A percentile compares a stretch with the other conserved stretches of the same genome.
These are phyloP conservation scores for Dalbergia cultrata DNA, from an alignment of 306 rosid genomes.

Conservation along the genomic window DNA sequence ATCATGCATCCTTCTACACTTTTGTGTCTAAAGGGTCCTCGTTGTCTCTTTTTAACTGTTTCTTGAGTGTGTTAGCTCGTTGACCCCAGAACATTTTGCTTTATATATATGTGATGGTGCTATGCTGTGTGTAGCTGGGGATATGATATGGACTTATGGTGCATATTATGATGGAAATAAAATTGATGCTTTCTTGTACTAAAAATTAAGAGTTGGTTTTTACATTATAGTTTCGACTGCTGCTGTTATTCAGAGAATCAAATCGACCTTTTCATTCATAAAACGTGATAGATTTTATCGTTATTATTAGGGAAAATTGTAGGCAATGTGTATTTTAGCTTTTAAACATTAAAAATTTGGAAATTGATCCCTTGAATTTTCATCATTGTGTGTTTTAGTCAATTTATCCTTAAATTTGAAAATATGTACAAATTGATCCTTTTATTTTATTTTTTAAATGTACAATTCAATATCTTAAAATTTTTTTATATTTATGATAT, in stretches of 20 bases:
- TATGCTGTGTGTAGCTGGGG: constrained; percentile 27
- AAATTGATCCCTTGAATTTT: too few species aligned
- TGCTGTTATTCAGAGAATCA: neutral
- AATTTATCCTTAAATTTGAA: too few species aligned
- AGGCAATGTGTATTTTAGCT: too few species aligned
- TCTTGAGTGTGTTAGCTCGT: constrained; percentile 8
- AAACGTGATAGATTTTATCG: neutral
- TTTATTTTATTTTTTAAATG: too few species aligned
- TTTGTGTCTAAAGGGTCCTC: neutral
- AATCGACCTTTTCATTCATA: neutral
- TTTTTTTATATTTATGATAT: too few species aligned
- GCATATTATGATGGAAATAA: constrained; percentile 39
- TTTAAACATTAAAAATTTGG: too few species aligned
- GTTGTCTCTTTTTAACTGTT: neutral
- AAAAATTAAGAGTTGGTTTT: neutral
- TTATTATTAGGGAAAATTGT: too few species aligned
- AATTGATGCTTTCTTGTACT: constrained; percentile 23
- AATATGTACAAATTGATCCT: too few species aligned
- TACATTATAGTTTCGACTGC: neutral
- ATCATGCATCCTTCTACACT: neutral
- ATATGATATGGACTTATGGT: constrained; percentile 16
- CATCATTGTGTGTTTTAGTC: too few species aligned
- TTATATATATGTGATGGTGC: constrained; percentile 5
- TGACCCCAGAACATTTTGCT: constrained; percentile 2
- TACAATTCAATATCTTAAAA: too few species aligned